Conservation (phyloP, 2,329 filamentous ascomycete genomes). For the Penicillium hesseltinei region DNA sequence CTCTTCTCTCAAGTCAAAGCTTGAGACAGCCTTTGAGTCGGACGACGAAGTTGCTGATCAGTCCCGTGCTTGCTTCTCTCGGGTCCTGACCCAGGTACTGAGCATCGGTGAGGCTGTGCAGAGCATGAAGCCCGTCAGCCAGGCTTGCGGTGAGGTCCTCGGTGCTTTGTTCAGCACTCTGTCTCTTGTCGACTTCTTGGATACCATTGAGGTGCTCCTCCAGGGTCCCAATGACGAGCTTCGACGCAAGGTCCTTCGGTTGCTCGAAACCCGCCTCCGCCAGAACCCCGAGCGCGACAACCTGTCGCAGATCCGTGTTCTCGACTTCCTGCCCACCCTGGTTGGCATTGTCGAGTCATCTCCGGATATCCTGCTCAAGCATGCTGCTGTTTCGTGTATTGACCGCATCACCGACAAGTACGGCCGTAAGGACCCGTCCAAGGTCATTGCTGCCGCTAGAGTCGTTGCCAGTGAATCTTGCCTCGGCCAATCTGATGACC, state of each 20-base stretch:
- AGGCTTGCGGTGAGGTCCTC: conserved; percentile 64
- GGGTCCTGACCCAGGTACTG: conserved; percentile 64
- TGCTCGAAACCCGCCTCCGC: conserved; percentile 76
- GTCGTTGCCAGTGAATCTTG: conserved; percentile 75
- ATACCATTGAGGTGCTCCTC: conserved; percentile 78
- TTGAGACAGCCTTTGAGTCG: conserved; percentile 37
- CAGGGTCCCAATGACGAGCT: conserved; percentile 71
- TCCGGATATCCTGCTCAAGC: conserved; percentile 71
- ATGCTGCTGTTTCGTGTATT: conserved; percentile 82
- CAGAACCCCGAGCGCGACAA: conserved; percentile 68
- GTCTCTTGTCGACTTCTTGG: conserved; percentile 84
- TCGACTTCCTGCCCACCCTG: conserved; percentile 76
- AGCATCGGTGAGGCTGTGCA: conserved; percentile 58
- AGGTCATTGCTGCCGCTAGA: conserved; percentile 70
- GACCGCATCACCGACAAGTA: conserved; percentile 94
- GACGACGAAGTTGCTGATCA: conserved; percentile 57
- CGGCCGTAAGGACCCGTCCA: conserved; percentile 82
- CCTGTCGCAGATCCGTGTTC: conserved; percentile 65
- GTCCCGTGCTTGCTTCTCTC: conserved; percentile 67
- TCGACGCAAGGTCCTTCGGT: conserved; percentile 74
- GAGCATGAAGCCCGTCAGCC: conserved; percentile 36
- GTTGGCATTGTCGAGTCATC: conserved; percentile 73
- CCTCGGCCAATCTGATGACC: conserved; percentile 69
- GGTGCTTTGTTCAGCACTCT: conserved; percentile 79
- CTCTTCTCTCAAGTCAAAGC: conserved; percentile 42